Evolutionary conservation across 371 early-diverging fungal genomes (phyloP), one percentile per base, ranked within the genome.

Genomic region (Mortierella sp.): DNA sequence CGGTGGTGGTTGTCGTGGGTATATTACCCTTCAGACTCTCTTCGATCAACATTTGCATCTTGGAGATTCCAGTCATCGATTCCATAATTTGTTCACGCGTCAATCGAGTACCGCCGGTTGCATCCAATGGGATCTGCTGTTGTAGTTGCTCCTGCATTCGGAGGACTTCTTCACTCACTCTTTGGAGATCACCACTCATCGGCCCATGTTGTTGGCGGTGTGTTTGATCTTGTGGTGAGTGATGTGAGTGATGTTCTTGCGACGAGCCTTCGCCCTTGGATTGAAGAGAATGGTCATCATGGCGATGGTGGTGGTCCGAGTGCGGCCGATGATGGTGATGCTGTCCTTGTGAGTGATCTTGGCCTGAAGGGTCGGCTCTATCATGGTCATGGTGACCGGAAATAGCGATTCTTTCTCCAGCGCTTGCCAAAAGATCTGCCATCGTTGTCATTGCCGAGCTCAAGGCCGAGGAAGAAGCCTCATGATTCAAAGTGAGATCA

Each of bases 131-230:
- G 15, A 75, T 75, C 50, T 75, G 76, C 55, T 75, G 67, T 44
- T 72, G 72, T 5, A 76, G 66, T 25, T 76, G 68, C 15, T 64
- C 68, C n/a, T 77, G 77, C 72, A 77, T 72, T 18, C 48, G 56
- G 28, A 77, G 29, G 19, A 77, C 63, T 19, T 77, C 77, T 5
- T 64, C 69, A 29, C 56, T 71, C 18, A 76, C 66, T 9, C 37
- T 37, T 37, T 37, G 37, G 37, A 37, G 37, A 37, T 37, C 37
- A 23, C 66, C 52, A n/a, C 50, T 48, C 4, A 48, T 26, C 37
- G 43, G 48, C 46, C 28, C 14, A 21, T 47, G 47, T 29, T 25
- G 46, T 18, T 57, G 50, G 12, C 59, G 53, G 14, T 62, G 52
- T n/a, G n/a, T n/a, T 4, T 62, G 28, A 6, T 51, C 43, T 48